Base-by-base conservation (phyloP, 148 eudicot genomes). In the Camellia sinensis region DNA sequence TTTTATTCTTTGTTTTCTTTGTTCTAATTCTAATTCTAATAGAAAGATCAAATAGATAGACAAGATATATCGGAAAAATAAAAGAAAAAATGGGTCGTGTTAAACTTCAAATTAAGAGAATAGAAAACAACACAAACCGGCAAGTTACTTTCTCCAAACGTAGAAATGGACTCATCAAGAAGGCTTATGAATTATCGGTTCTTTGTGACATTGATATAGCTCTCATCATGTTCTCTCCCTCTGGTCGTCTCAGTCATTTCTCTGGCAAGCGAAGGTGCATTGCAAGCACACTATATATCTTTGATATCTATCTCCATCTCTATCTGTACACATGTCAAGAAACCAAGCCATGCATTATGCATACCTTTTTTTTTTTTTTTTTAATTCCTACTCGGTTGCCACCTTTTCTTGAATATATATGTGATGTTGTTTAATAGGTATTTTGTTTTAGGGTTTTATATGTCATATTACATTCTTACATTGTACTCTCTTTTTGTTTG, bases 121-220 rank as follows among this genome's bases (percentile, higher is more conserved):
- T 91, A 71, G 93, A 91, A 61, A 93, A 93, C 83, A 82, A 60
- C 14, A 91, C 93, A 10, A 93, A 88, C 79, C 88, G 94, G 14
- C 97, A 93, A 80, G 97, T 93, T n/a, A 93, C 97, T 3, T 93
- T 88, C 83, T 93, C 97, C n/a, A 93, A 91, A 71, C 88, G 95
- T 44, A 82, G 97, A 56, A 91, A 91, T 89, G 95, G 97, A 22
- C 93, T 93, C 82, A 90, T 93, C 69, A 93, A 91, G 82, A 93
- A 93, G 65, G 97, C 95, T 10, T 93, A 93, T 43, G 97, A 93
- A 75, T 86, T 93, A 15, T 90, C 97, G 0, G 80, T 93, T 66
- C 82, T 93, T 3, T 93, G 95, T n/a, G 97, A 91, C 77, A 91
- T 93, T 44, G 97, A 93, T 65, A 84, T 93, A 7, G 92, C 93